Base-by-base conservation (phyloP, 345 rosid genomes). In the Brassica napus region DNA sequence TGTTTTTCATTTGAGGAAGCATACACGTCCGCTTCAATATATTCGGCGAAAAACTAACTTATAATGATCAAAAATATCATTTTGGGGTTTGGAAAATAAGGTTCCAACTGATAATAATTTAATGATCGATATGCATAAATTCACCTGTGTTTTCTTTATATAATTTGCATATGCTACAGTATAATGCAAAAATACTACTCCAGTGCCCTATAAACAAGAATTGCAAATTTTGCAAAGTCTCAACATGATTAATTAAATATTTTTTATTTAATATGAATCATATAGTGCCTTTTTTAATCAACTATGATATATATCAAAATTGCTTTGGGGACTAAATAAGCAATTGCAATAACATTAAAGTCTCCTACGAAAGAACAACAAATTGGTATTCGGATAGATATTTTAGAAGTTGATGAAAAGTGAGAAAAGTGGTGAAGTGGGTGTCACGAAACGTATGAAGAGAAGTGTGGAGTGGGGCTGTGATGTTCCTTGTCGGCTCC, bases 401-500 rank as follows among this genome's bases (percentile, higher is more conserved):
- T 49, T 49, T 49, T 5, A 49, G 15, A 71, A 64, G 10, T 34
- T 24, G 6, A 16, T 9, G 31, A 64, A 77, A 64, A 4, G 72
- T 11, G 28, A 58, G 57, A 30, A 8, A n/a, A 68, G 31, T 60
- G 68, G 73, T 70, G 77, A 81, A 76, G 84, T 81, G 81, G 84
- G 73, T 42, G 72, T 67, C 84, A 81, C 77, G 84, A 44, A 76
- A 81, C 69, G 70, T 58, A 79, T 47, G 77, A 72, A 66, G 42
- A 37, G 67, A 64, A 71, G 16, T 47, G 5, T 4, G 26, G 10
- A 71, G 80, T 76, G 83, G 83, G 83, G 80, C 73, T 76, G 83
- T 59, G 34, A 3, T 67, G 78, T 68, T 73, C 30, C 6, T 65
- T 80, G 77, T 70, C 72, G 60, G 73, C 60, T 66, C 73, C 74